These are phyloP conservation scores for Sistotremastrum suecicum DNA, from an alignment of 768 basidiomycete genomes.

Conservation along the genomic window DNA sequence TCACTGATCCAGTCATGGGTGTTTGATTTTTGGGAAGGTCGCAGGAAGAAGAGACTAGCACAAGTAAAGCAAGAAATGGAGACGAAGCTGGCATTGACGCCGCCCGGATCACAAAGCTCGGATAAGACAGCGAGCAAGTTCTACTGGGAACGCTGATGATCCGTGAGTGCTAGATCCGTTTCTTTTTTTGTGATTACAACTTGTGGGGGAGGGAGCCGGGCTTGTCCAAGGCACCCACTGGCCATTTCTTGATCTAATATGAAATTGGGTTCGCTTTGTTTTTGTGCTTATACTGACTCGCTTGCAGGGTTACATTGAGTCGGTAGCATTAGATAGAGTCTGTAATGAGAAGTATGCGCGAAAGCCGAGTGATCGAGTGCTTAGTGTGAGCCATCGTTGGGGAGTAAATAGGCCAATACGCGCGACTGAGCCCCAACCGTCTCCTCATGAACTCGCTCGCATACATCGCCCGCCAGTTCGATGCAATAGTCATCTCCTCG, in stretches of 20 bases:
- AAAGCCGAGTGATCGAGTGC: no score
- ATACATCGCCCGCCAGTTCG: conserved; percentile 72
- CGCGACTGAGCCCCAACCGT: no score
- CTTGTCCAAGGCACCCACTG: conserved; percentile 33
- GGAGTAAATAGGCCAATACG: no score
- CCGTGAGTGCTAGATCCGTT: conserved; percentile 5
- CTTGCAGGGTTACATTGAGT: no score
- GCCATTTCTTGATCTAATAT: conserved; percentile 87
- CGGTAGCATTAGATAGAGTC: no score
- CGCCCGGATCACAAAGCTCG: not conserved
- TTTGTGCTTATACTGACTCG: not conserved
- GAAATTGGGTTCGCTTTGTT: conserved; percentile 23
- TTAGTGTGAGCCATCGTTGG: no score
- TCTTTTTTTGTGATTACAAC: conserved; percentile 45
- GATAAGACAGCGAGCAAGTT: not conserved
- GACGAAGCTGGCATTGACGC: not conserved
- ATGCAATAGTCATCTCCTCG: conserved; percentile 41
- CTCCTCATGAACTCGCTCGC: conserved; percentile 63
- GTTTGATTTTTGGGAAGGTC: conserved; percentile 48
- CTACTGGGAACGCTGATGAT: not conserved
- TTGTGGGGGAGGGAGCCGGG: conserved; percentile 35
- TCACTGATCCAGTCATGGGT: conserved; percentile 65
- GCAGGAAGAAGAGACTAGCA: conserved; percentile 13
- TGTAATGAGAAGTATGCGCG: no score
- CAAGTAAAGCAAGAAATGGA: conserved; percentile 5